Base-by-base conservation (phyloP, 495 filamentous ascomycete species). In the Penicillium lividum region DNA sequence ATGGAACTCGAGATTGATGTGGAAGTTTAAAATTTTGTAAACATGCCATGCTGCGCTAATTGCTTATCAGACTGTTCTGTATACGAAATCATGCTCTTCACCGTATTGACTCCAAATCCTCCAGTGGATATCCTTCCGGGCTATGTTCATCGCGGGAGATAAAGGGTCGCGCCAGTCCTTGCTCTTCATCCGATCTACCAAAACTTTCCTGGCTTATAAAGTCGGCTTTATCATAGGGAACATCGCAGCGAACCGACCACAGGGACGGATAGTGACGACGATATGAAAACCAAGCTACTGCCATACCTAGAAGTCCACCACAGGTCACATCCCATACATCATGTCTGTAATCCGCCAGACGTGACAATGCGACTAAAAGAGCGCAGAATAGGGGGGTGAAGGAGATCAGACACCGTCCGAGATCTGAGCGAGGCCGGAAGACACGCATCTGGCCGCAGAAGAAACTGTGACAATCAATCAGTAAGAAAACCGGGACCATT, bases 281-380 rank as follows among this genome's bases (percentile, higher is more conserved):
- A 65, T 97, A 98, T 27, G 87, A 91, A 73, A 92, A 95, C 65
- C 88, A 89, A 16, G 90, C 86, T 9, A 97, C 76, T 7, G 76
- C 68, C 60, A 87, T 80, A 2, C 94, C 94, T 11, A 99, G 77
- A 30, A 89, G 57, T 1, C 83, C 86, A 0, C 94, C 94, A 15
- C 77, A 77, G 27, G 84, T 88, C 18, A 99, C 95, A 75, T 99
- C 94, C 50, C 87, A 96, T 5, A 95, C 89, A 68, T 98, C 95
- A 62, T 99, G 94, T 28, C 94, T 76, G 68, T 99, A 99, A 69
- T 99, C 94, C 67, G 96, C 88, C 50, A 90, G 86, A 7, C 94
- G 82, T n/a, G 89, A 93, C 46, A 96, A 90, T 2, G 92, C 92
- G 60, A 98, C 92, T 78, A 97, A 72, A 4, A 87, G 77, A 6